Percentiles rank a stretch among this genome's conserved stretches.
These are phyloP conservation scores for Mycena crocata DNA, from an alignment of 768 basidiomycete genomes.

Conservation along the genomic window DNA sequence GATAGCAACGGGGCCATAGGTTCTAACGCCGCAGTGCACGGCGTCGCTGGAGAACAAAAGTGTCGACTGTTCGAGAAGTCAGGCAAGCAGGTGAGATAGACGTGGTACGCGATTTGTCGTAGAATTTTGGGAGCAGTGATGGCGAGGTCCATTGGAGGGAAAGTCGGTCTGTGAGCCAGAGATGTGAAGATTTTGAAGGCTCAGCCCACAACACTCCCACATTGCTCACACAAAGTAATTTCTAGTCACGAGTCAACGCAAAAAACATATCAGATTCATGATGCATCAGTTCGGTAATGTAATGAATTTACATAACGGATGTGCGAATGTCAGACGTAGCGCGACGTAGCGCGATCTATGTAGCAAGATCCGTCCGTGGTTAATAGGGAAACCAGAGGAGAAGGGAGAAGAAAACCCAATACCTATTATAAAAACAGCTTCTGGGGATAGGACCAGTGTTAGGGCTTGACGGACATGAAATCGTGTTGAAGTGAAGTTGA, in stretches of 20 bases:
- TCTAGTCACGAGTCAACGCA: background rate
- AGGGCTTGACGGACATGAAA: too few species aligned
- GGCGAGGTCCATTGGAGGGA: slow-evolving; percentile 12
- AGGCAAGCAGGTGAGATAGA: slow-evolving; percentile 20
- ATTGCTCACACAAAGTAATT: background rate
- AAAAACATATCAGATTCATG: background rate
- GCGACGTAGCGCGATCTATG: background rate
- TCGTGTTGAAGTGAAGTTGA: too few species aligned
- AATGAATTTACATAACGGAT: background rate
- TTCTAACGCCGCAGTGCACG: slow-evolving; percentile 28
- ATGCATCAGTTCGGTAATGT: slow-evolving; percentile 12
- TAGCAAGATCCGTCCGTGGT: slow-evolving; percentile 12
- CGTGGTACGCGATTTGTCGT: slow-evolving; percentile 12
- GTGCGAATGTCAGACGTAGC: background rate
- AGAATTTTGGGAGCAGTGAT: background rate
- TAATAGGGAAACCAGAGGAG: too few species aligned
- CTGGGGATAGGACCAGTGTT: too few species aligned
- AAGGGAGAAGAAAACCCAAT: too few species aligned
- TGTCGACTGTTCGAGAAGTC: slow-evolving; percentile 22
- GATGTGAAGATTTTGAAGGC: background rate
- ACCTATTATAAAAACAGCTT: too few species aligned
- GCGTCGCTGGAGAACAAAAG: slow-evolving; percentile 35
- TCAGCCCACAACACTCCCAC: too few species aligned
- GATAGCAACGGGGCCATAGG: slow-evolving; percentile 26
- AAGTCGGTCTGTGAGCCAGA: background rate